Conservation (phyloP, 2,329 filamentous ascomycete genomes). For the Colletotrichum sp. region DNA sequence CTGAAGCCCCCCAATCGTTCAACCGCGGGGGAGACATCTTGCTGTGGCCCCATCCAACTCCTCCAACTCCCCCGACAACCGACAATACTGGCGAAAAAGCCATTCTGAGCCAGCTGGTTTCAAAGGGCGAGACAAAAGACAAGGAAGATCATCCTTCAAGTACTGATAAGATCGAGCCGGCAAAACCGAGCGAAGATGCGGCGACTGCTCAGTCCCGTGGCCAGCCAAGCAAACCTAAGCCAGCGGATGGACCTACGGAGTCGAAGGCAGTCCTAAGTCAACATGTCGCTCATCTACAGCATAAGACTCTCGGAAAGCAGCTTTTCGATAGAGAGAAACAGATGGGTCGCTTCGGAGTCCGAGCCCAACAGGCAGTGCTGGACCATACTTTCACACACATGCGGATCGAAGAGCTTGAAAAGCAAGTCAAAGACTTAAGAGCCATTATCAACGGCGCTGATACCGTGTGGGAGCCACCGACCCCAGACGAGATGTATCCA, state of each 20-base stretch:
- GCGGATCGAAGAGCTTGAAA: conserved; percentile 5
- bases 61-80: background rate
- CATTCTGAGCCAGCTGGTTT: background rate
- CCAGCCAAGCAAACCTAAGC: background rate
- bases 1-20: background rate
- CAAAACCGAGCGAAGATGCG: background rate
- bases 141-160: background rate
- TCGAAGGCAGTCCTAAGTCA: background rate
- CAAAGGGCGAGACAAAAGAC: background rate
- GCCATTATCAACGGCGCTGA: background rate
- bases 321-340: background rate
- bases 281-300: background rate
- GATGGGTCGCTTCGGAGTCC: background rate
- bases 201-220: background rate
- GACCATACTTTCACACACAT: background rate
- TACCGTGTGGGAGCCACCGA: background rate
- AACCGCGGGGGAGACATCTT: background rate
- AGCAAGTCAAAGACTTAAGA: background rate
- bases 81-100: background rate
- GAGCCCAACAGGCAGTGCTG: background rate
- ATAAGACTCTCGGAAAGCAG: background rate
- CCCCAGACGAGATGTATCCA: background rate
- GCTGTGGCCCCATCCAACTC: background rate
- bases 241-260: background rate
- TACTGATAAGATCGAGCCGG: background rate